Conservation (phyloP, 1,284 basidiomycete species). For the Mycocalia duriaeana region DNA sequence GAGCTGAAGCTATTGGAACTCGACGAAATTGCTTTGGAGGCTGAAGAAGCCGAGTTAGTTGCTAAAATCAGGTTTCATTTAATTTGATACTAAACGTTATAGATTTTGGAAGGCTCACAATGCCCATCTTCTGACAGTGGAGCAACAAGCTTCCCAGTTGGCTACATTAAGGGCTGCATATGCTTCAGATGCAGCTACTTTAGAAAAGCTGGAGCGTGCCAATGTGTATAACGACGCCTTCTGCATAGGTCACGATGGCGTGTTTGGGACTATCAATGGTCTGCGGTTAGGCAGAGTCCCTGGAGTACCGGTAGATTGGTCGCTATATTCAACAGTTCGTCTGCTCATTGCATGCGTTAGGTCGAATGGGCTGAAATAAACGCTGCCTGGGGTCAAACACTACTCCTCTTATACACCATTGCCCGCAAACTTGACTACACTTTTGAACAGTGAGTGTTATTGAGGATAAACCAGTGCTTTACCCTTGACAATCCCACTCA, state of each 20-base stretch:
- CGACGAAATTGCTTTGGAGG: constrained; percentile 72
- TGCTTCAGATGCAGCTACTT: constrained; percentile 65
- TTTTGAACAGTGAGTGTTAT: constrained; percentile 68
- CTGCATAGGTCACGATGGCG: constrained; percentile 92
- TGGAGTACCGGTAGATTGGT: constrained; percentile 55
- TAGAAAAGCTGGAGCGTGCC: constrained; percentile 85
- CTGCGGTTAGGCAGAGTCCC: constrained; percentile 86
- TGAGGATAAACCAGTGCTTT: not conserved
- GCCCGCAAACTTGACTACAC: constrained; percentile 84
- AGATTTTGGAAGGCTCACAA: constrained; percentile 87
- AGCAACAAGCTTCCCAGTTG: constrained; percentile 64
- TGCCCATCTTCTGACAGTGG: constrained; percentile 58
- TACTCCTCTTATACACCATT: constrained; percentile 88
- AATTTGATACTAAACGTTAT: constrained; percentile 7
- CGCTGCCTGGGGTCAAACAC: constrained; percentile 95
- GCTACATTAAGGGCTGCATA: constrained; percentile 74
- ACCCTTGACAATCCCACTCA: constrained; percentile 34
- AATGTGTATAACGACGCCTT: constrained; percentile 99
- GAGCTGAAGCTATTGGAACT: constrained; percentile 69
- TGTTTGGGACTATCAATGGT: constrained; percentile 96
- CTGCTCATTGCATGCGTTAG: constrained; percentile 27
- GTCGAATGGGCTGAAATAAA: constrained; percentile 99
- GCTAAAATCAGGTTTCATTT: constrained; percentile 5
- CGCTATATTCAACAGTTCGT: not conserved
- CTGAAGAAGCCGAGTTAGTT: constrained; percentile 76